Evolutionary conservation across 331 rosid species (phyloP), one percentile per base, ranked within the genome.

Genomic region (Rhamnella rubrinervis): DNA sequence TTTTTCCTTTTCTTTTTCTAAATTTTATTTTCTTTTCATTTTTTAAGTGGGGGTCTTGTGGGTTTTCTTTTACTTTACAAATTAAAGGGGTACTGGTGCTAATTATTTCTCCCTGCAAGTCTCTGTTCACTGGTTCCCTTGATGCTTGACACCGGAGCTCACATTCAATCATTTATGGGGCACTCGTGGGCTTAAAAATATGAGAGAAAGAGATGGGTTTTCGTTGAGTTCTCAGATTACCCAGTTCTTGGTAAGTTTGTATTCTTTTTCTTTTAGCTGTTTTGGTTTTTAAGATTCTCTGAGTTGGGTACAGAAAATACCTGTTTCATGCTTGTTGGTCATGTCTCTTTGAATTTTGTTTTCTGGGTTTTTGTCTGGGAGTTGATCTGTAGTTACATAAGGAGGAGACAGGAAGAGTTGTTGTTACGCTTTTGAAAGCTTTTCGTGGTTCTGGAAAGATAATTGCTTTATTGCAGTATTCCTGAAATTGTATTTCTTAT

Each of bases 41-140:
- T 71, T 77, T 83, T 52, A 66, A 80, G 73, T 72, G 78, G 80
- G 72, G 67, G 77, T 73, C 69, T 71, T 66, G 63, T 66, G 65
- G 49, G 73, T 63, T 73, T 66, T 76, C 75, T 68, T 41, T 78
- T 61, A 41, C 59, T 80, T 78, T 77, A 25, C 78, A 61, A 83
- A 67, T 75, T 64, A 81, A 86, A 68, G 82, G 62, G 73, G 58
- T 81, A 67, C 79, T 56, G 6, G 16, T 66, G 16, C 81, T 77
- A 69, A 80, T 87, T 68, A 85, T 85, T 85, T 80, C 78, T 76
- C 81, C 19, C 66, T 80, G 68, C 72, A 65, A 63, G 57, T 64
- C 67, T 84, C 71, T 87, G 70, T 74, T 83, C 73, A 52, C 62
- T 72, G 86, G 96, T 89, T 89, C 90, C 96, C 95, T 78, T 76